Evolutionary conservation across 108 stramenopile species (phyloP), one percentile per base, ranked within the genome.

Genomic region (Nannochloropsis granulata): DNA sequence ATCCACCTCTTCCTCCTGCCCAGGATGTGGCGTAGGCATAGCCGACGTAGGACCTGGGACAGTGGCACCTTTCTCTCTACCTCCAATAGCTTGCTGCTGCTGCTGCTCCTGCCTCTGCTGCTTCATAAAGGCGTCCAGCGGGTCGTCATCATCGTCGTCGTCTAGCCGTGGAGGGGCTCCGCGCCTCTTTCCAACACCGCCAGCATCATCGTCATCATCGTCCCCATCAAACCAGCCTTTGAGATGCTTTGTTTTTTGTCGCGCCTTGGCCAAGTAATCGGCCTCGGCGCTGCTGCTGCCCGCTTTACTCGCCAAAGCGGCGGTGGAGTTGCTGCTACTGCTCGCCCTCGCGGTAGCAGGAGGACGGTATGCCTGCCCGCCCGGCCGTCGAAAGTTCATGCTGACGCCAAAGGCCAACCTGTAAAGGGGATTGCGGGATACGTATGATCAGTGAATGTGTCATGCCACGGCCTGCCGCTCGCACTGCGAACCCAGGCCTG

Each of bases 1-100:
- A 44, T 91, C 90, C 19, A 24, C 86, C 19, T 85, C 88, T n/a
- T 87, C 88, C 11, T 85, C 88, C 26, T 26, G 78, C 24, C 10
- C 86, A 16, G 56, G 11, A 7, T 2, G 7, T n/a, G 56, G 56
- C 56, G 56, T 71, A 16, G 56, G 10, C 16, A 0, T 71, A n/a
- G 10, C 56, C 7, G 56, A 16, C n/a, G 16, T 71, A n/a, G 56
- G n/a, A 71, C 56, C 2, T n/a, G 16, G 21, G 10, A n/a, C 2
- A 16, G n/a, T 16, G n/a, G 56, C 56, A n/a, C 56, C 56, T n/a
- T 71, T 71, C 10, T 71, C 34, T 3, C 5, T 5, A 34, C 34
- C 34, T 34, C 34, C 34, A 34, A 1, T 71, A 2, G 8, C 56
- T 71, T 71, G 56, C 21, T 71, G 56, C 0, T 71, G 56, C 21